Percentiles rank a stretch among this genome's conserved stretches.
These are phyloP conservation scores for Peterozyma toletana DNA, from an alignment of 805 yeast genomes.

Conservation along the genomic window DNA sequence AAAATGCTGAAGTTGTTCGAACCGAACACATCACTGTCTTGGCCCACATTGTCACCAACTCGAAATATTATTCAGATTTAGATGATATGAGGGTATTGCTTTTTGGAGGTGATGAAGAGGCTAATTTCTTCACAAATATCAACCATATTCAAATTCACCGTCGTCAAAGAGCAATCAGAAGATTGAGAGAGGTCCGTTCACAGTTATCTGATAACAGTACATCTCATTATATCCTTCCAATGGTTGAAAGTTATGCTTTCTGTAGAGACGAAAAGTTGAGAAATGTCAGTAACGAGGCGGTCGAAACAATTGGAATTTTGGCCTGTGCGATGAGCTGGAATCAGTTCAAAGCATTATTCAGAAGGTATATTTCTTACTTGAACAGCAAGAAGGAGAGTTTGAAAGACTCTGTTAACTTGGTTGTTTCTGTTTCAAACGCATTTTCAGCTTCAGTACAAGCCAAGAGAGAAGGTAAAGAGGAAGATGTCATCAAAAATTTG, in stretches of 20 bases:
- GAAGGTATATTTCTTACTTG: constrained; percentile 53
- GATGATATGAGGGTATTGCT: constrained; percentile 61
- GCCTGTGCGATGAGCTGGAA: constrained; percentile 61
- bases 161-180: constrained; percentile 76
- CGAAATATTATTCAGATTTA: constrained; percentile 40
- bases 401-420: constrained; percentile 46
- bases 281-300: constrained; percentile 59
- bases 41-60: constrained; percentile 48
- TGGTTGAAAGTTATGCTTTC: constrained; percentile 73
- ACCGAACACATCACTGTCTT: constrained; percentile 65
- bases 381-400: constrained; percentile 35
- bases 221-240: constrained; percentile 77
- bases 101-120: constrained; percentile 69
- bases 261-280: constrained; percentile 51
- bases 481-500: constrained; percentile 18
- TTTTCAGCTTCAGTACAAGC: constrained; percentile 5
- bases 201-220: constrained; percentile 49
- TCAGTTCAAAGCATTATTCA: constrained; percentile 70
- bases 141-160: constrained; percentile 80
- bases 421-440: constrained; percentile 45
- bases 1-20: constrained; percentile 51
- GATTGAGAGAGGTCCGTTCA: constrained; percentile 43
- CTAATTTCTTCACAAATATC: constrained; percentile 62
- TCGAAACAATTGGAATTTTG: constrained; percentile 53
- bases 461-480: constrained; percentile 2